These are phyloP conservation scores for Torrubiella hemipterigena DNA, from an alignment of 2,329 filamentous ascomycete species.

Conservation along the genomic window DNA sequence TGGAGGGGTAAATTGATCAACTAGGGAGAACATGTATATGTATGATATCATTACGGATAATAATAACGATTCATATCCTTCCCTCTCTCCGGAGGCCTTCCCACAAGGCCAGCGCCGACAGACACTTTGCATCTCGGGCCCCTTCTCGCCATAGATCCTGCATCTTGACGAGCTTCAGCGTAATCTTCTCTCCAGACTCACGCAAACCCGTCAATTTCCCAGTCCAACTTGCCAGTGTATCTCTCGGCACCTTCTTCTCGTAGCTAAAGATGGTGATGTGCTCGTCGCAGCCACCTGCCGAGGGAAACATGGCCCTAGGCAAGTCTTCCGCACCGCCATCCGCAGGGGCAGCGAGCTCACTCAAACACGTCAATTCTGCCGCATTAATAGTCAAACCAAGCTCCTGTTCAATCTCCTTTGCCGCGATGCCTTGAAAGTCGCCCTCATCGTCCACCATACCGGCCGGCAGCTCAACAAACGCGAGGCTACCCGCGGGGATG, in stretches of 20 bases:
- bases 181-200: slow-evolving; percentile 49
- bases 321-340: slow-evolving; percentile 20
- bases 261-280: slow-evolving; percentile 45
- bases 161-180: slow-evolving; percentile 44
- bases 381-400: slow-evolving; percentile 39
- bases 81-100: slow-evolving; percentile 39
- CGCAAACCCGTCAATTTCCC: slow-evolving; percentile 46
- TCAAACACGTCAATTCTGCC: slow-evolving; percentile 36
- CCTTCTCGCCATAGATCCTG: slow-evolving; percentile 45
- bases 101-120: slow-evolving; percentile 47
- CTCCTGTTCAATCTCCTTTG: slow-evolving; percentile 50
- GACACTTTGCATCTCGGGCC: slow-evolving; percentile 45
- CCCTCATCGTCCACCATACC: slow-evolving; percentile 44
- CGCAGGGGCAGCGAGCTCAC: slow-evolving; percentile 30
- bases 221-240: slow-evolving; percentile 39
- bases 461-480: slow-evolving; percentile 44
- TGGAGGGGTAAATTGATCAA: no score
- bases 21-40: no score
- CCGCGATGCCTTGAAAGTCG: slow-evolving; percentile 44
- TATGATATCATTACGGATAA: no score
- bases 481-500: slow-evolving; percentile 39
- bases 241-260: slow-evolving; percentile 37
- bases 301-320: slow-evolving; percentile 41
- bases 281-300: slow-evolving; percentile 49
- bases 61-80: slow-evolving; percentile 18